Evolutionary conservation across 306 rosid genomes (phyloP), one percentile per base, ranked within the genome.

Genomic region (Begonia masoniana): DNA sequence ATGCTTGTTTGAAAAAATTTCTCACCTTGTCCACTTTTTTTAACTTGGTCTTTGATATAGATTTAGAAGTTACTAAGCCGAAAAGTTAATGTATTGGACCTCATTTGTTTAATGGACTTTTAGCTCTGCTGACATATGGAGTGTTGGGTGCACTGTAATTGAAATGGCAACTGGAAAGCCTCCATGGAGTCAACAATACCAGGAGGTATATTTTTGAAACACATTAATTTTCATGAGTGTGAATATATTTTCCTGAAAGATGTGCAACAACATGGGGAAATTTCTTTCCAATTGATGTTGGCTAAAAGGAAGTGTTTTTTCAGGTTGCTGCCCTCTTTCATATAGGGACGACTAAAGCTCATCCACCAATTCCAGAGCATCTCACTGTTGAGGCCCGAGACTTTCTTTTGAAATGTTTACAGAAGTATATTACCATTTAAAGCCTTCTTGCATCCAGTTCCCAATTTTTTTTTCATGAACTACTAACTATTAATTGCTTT

Each of bases 121-220:
- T 65, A 88, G 97, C 70, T 82, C 97, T 71, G 86, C 97, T 70
- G 97, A 88, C 71, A 79, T 88, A 77, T 88, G 97, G 97, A 88
- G 97, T 71, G 95, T 88, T 67, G 97, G 95, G 51, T 88, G 97
- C 59, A 88, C 95, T 63, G 82, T 84, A 66, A 88, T 88, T 65
- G 97, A 88, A 85, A 88, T 84, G 97, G 88, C 97, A 47, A 84
- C 97, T 16, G 97, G 97, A 61, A 88, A 88, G 80, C 95, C 97
- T 65, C 97, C 97, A 43, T 88, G 97, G 97, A 84, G 97, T 73
- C 88, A 88, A 71, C 95, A 88, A 60, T 88, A 79, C 64, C 97
- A 84, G 49, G 95, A 88, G 97, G 97, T 88, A 65, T 31, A 16
- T 58, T 31, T 59, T 67, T 68, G 41, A 62, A 51, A 67, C 59